Evolutionary conservation across 2,329 filamentous ascomycete genomes (phyloP), one percentile per base, ranked within the genome.

Genomic region (Diaporthe sp.): DNA sequence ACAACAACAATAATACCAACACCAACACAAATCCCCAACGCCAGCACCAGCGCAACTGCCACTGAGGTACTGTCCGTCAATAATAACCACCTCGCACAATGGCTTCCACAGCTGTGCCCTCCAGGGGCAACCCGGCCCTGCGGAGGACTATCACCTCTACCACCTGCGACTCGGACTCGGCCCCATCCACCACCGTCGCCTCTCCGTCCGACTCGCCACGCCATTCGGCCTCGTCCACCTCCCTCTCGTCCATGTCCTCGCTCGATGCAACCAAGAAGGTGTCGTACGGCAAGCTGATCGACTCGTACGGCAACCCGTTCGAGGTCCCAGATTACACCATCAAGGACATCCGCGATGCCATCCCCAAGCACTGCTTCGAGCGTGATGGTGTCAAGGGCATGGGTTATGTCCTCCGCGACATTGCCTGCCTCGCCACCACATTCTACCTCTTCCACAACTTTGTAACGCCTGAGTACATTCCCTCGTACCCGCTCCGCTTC

Each of bases 281-380:
- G 73, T 78, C 79, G 79, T 92, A 90, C 79, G 91, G 91, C 80
- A 91, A 92, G 84, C 91, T 99, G 79, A 82, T 97, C 78, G 96
- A 99, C 87, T 96, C 95, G 17, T 97, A 98, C 84, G 97, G 97
- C 86, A 98, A 98, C 86, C 91, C 95, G 82, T 99, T 99, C 88
- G 89, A 95, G 85, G 90, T 98, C 74, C 97, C 97, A 79, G 93
- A 98, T 86, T 99, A 94, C 89, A 98, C 95, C 83, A 98, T 99
- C 90, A 98, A 98, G 89, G 92, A 99, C 83, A 96, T 99, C 83
- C 93, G 95, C 82, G 94, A 98, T 87, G 97, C 97, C 84, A 99
- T 99, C 80, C 97, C 97, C 78, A 95, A 96, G 86, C 97, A 98
- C 90, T 99, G 97, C 91, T 98, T 94, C 85, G 90, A 98, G 88